A percentile compares a stretch with the other conserved stretches of the same genome.
Evolutionary conservation across 148 eudicot genomes (phyloP).

Genomic region (Gaultheria prostrata): DNA sequence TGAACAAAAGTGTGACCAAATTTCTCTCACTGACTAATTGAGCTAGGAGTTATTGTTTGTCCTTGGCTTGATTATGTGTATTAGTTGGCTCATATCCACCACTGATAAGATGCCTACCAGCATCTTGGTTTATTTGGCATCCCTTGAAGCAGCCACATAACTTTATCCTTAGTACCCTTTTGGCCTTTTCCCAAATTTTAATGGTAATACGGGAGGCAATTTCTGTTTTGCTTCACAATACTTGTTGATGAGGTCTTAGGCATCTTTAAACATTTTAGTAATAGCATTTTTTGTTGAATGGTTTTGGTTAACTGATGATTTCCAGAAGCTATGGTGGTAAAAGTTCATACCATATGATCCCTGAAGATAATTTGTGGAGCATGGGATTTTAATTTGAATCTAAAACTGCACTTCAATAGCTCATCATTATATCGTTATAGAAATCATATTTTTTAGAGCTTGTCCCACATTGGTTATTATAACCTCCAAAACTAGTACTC

Average conservation of each 20-base stretch:
- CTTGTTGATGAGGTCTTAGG: constrained; percentile 6
- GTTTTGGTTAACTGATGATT: not conserved
- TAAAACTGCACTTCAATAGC: not conserved
- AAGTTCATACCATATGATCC: not conserved
- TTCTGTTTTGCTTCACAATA: not conserved
- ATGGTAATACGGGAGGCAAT: not conserved
- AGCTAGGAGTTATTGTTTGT: not conserved
- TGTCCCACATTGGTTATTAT: too few relatives aligned
- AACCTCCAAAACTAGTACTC: too few relatives aligned
- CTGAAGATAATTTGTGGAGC: not conserved
- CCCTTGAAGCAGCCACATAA: not conserved
- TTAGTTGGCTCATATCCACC: not conserved
- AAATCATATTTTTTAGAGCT: not conserved
- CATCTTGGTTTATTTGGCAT: not conserved
- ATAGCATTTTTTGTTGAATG: not conserved
- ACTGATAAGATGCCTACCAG: not conserved
- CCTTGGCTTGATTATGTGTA: not conserved
- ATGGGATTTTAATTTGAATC: not conserved
- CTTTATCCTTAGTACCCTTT: not conserved
- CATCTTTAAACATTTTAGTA: not conserved
- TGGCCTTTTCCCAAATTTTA: not conserved
- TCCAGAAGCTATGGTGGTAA: not conserved
- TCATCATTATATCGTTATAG: too few relatives aligned
- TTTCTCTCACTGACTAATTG: not conserved
- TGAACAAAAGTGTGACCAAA: not conserved